Conservation (phyloP, 306 rosid genomes). For the Carpinus fangiana region DNA sequence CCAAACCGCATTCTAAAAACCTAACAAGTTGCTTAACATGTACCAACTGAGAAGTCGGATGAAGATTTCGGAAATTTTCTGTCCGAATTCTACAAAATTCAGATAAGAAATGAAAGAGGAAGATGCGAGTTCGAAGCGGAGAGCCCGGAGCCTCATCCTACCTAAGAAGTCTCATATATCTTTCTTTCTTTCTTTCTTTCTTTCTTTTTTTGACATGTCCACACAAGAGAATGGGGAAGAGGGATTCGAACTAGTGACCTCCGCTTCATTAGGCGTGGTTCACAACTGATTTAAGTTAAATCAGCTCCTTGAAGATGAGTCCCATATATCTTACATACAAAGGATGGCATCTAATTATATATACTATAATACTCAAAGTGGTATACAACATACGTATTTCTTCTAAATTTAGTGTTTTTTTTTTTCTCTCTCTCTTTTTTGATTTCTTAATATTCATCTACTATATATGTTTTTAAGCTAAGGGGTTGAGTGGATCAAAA, state of each 20-base stretch:
- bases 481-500: neutral
- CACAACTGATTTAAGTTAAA: too few relatives aligned
- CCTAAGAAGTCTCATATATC: neutral
- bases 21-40: conserved; percentile 7
- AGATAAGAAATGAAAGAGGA: too few relatives aligned
- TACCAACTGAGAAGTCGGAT: too few relatives aligned
- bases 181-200: too few relatives aligned
- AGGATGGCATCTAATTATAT: neutral
- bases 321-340: neutral
- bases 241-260: too few relatives aligned
- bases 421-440: neutral
- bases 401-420: conserved; percentile 2
- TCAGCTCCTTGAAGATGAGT: too few relatives aligned
- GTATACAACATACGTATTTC: conserved; percentile 20
- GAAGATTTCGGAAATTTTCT: too few relatives aligned
- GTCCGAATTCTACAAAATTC: too few relatives aligned
- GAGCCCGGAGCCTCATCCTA: neutral
- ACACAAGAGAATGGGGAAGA: too few relatives aligned
- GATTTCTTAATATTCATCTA: conserved; percentile 4
- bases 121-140: too few relatives aligned
- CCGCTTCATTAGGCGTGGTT: too few relatives aligned
- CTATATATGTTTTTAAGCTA: neutral
- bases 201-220: too few relatives aligned
- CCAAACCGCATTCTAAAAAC: neutral
- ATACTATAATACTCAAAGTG: conserved; percentile 14